Conservation (phyloP, 2,329 filamentous ascomycete species). For the Orbilia quercus region DNA sequence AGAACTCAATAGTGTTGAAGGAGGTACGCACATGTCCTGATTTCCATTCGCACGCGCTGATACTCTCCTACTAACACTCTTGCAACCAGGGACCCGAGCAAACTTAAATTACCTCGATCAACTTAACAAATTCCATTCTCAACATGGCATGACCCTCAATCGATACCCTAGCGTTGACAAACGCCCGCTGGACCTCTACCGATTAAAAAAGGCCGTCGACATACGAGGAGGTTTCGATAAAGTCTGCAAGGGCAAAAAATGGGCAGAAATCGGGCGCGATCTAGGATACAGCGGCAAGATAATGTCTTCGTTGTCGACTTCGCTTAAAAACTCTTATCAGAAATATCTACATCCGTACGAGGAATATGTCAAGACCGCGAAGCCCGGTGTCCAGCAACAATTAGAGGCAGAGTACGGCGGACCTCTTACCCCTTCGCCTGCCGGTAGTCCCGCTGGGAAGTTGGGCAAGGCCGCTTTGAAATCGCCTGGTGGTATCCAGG, state of each 20-base stretch:
- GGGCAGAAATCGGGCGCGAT: conserved; percentile 97
- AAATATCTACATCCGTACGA: conserved; percentile 97
- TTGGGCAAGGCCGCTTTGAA: conserved; percentile 62
- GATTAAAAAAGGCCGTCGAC: conserved; percentile 96
- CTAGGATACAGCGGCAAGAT: conserved; percentile 99
- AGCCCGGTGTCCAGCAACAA: conserved; percentile 96
- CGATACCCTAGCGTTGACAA: conserved; percentile 97
- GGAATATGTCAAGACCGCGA: conserved; percentile 88
- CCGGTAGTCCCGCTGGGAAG: conserved; percentile 78
- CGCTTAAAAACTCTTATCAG: conserved; percentile 97
- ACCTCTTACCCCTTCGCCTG: conserved; percentile 81
- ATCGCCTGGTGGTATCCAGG: conserved; percentile 64
- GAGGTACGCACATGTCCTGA: conserved; percentile 71
- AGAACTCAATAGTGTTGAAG: conserved; percentile 97
- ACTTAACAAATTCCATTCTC: conserved; percentile 94
- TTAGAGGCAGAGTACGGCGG: conserved; percentile 93
- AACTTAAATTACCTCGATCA: conserved; percentile 97
- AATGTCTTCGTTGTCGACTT: conserved; percentile 98
- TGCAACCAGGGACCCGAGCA: conserved; percentile 79
- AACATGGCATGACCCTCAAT: conserved; percentile 92
- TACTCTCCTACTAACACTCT: conserved; percentile 1
- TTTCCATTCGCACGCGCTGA: not conserved
- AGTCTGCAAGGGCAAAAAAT: conserved; percentile 98
- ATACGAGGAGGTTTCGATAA: conserved; percentile 93
- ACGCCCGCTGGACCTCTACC: conserved; percentile 92